Conservation (phyloP, 2,329 filamentous ascomycete species). For the Acrodontium crateriforme region DNA sequence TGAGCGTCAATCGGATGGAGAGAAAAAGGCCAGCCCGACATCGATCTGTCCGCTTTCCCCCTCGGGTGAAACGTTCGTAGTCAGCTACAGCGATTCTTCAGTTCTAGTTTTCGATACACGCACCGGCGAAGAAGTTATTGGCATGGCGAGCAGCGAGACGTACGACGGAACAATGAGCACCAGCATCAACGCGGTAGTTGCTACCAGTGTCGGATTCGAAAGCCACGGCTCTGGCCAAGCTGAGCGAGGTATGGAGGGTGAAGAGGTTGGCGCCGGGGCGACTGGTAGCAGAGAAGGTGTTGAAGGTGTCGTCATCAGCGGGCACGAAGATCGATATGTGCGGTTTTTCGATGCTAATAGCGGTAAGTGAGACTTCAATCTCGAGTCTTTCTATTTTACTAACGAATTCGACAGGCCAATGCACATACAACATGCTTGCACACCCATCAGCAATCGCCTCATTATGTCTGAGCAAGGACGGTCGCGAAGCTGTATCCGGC, state of each 20-base stretch:
- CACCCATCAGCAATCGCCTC: conserved; percentile 88
- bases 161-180: conserved; percentile 77
- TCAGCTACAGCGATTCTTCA: conserved; percentile 79
- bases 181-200: conserved; percentile 80
- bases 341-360: conserved; percentile 98
- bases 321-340: conserved; percentile 92
- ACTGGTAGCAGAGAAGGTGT: conserved; percentile 64
- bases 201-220: conserved; percentile 64
- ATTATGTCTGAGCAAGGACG: conserved; percentile 82
- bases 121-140: conserved; percentile 78
- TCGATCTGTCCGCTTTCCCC: conserved; percentile 81
- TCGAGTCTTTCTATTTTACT: conserved; percentile 2
- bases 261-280: conserved; percentile 60
- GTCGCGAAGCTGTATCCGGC: conserved; percentile 84
- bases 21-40: conserved; percentile 54
- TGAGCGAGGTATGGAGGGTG: conserved; percentile 56
- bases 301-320: conserved; percentile 88
- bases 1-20: conserved; percentile 43
- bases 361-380: conserved; percentile 49
- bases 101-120: conserved; percentile 87
- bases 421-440: conserved; percentile 96
- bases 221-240: conserved; percentile 42
- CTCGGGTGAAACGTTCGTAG: conserved; percentile 77
- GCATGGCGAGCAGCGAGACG: conserved; percentile 87
- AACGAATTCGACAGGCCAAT: conserved; percentile 57